Base-by-base conservation (phyloP, 129 eudicot species). In the Centrapalus pauciflorus region DNA sequence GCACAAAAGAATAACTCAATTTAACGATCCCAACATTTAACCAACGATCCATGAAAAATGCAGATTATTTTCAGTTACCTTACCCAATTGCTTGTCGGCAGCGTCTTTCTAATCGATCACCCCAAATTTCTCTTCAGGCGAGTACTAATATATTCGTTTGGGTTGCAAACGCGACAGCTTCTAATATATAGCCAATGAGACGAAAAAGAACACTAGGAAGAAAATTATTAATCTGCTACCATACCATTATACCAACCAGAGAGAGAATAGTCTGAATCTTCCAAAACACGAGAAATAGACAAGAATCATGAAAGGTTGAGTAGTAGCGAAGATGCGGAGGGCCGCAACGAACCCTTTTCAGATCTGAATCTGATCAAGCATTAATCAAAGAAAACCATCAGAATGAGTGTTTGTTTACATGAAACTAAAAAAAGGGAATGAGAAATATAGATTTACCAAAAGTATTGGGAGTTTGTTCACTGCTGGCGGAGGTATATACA, bases 331-430 rank as follows among this genome's bases (percentile, higher is more conserved):
- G 71, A 43, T 43, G 62, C 14, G 28, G 67, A 70, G 27, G 17
- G 66, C 72, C 68, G 51, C 76, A 51, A 25, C 55, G 37, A 66
- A 33, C 63, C 14, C 26, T 23, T 30, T 45, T 43, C 73, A 65
- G 82, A 77, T 77, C 82, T 72, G 55, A 70, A 69, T 76, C 76
- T 55, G 69, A 58, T 48, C 61, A 24, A 20, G 4, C 17, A 43
- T 21, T 25, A 63, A 16, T 63, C n/a, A 40, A 17, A 26, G 14
- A 14, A 3, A 70, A 5, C 7, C 54, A 48, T 48, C 54, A 17
- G 5, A 43, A n/a, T 2, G 25, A 48, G 17, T 30, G 11, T 0
- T 17, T 19, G 0, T 57, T 5, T 57, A 57, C 23, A 57, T 57
- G 13, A n/a, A 8, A 16, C 54, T 46, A 7, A 46, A 46, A 45